Conservation (phyloP, 2,329 filamentous ascomycete genomes). For the Macrophomina tecta region DNA sequence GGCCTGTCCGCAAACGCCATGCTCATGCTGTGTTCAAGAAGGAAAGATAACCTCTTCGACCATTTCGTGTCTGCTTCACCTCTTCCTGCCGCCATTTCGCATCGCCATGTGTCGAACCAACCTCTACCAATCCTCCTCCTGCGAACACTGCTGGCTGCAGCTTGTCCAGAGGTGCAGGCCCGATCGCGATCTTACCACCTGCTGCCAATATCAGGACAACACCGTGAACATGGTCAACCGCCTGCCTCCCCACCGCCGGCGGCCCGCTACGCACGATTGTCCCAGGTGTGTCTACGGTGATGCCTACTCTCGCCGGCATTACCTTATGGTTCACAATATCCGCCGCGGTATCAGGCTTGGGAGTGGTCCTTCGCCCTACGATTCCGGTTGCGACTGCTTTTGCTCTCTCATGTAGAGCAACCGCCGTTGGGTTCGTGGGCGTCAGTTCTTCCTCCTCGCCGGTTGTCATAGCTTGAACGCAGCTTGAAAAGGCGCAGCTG, state of each 20-base stretch:
- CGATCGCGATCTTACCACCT: conserved; percentile 48
- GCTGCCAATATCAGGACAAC: conserved; percentile 44
- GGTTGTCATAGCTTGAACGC: no score
- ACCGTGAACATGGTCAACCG: conserved; percentile 28
- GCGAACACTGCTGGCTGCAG: conserved; percentile 56
- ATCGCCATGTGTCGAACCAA: conserved; percentile 55
- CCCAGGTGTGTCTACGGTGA: conserved; percentile 4
- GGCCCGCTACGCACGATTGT: not conserved
- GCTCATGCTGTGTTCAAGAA: not conserved
- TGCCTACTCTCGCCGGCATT: not conserved
- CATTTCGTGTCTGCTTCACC: not conserved
- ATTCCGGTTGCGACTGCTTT: conserved; percentile 3
- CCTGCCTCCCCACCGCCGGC: conserved; percentile 8
- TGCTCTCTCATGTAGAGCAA: conserved; percentile 14
- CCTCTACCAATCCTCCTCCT: conserved; percentile 53
- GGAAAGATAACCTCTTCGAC: not conserved
- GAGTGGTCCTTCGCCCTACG: conserved; percentile 1
- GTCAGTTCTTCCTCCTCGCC: no score
- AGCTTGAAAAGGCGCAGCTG: no score
- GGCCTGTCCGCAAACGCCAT: not conserved
- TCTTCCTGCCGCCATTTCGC: not conserved
- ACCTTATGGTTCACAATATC: conserved; percentile 3
- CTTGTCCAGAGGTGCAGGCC: conserved; percentile 53
- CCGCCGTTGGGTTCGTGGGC: no score
- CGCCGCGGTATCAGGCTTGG: conserved; percentile 21